Conservation (phyloP, 2,329 filamentous ascomycete species). For the Macrophomina tecta region DNA sequence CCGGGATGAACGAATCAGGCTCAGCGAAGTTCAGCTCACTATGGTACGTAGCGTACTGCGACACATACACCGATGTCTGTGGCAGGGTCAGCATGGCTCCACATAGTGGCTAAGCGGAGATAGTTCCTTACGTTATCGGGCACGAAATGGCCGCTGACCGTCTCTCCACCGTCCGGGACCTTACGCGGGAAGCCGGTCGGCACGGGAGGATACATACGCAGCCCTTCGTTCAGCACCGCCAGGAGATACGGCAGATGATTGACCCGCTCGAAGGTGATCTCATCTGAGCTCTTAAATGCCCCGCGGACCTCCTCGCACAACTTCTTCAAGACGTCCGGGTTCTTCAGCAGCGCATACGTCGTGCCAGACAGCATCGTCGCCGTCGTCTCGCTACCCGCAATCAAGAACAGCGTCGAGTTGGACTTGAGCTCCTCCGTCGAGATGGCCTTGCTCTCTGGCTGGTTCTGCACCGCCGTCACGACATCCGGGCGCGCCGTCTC, state of each 20-base stretch:
- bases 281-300: conserved; percentile 37
- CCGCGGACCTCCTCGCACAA: conserved; percentile 38
- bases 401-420: conserved; percentile 32
- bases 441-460: conserved; percentile 14
- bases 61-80: conserved; percentile 38
- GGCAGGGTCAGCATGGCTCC: neutral
- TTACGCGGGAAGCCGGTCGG: conserved; percentile 48
- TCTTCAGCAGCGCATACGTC: conserved; percentile 39
- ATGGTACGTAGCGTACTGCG: conserved; percentile 39
- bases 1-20: conserved; percentile 43
- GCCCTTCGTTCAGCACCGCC: conserved; percentile 54
- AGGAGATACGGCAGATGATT: conserved; percentile 48
- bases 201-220: conserved; percentile 55
- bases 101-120: conserved; percentile 27
- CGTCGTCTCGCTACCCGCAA: conserved; percentile 44
- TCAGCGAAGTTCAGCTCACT: conserved; percentile 40
- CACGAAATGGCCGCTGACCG: conserved; percentile 46
- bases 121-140: conserved; percentile 39
- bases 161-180: conserved; percentile 43
- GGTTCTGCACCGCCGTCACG: conserved; percentile 11
- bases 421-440: conserved; percentile 1
- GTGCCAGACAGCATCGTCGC: conserved; percentile 42
- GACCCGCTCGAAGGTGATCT: conserved; percentile 42
- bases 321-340: conserved; percentile 35
- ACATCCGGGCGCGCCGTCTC: conserved; percentile 11